Percentiles rank a stretch among this genome's conserved stretches.
Conservation (phyloP, 306 rosid genomes). For the Rosa persica region DNA sequence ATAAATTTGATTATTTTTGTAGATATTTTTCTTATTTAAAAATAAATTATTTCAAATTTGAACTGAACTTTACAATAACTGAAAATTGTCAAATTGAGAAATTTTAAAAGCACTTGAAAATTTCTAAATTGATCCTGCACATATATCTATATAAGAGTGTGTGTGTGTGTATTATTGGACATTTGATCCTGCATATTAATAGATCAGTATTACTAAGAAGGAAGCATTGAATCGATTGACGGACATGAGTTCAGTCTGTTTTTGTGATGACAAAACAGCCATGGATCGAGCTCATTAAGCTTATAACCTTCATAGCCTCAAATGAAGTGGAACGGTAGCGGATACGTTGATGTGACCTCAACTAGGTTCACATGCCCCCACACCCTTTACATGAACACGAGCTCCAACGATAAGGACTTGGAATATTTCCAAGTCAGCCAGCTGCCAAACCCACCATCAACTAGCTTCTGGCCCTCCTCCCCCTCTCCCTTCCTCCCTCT, state of each 20-base stretch:
- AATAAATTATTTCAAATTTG: too few relatives aligned
- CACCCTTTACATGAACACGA: not conserved
- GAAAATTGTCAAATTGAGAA: too few relatives aligned
- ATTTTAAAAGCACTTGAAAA: too few relatives aligned
- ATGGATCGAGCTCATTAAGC: not conserved
- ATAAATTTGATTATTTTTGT: too few relatives aligned
- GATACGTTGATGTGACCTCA: conserved; percentile 35
- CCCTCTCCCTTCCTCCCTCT: not conserved
- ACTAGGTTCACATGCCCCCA: conserved; percentile 28
- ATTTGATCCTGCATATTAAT: too few relatives aligned
- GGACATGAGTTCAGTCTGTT: not conserved
- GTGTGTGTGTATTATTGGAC: too few relatives aligned
- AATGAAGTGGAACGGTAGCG: not conserved
- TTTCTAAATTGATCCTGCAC: too few relatives aligned
- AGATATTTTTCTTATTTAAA: too few relatives aligned
- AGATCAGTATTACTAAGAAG: too few relatives aligned
- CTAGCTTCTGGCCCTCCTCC: not conserved
- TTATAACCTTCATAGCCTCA: not conserved
- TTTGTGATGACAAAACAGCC: not conserved
- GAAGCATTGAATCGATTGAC: not conserved
- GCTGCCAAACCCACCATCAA: not conserved
- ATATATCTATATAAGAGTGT: too few relatives aligned
- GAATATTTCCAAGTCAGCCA: conserved; percentile 23
- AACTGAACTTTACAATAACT: too few relatives aligned
- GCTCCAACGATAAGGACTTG: not conserved